Conservation (phyloP, 305 asterid genomes). For the Fraxinus sp. region DNA sequence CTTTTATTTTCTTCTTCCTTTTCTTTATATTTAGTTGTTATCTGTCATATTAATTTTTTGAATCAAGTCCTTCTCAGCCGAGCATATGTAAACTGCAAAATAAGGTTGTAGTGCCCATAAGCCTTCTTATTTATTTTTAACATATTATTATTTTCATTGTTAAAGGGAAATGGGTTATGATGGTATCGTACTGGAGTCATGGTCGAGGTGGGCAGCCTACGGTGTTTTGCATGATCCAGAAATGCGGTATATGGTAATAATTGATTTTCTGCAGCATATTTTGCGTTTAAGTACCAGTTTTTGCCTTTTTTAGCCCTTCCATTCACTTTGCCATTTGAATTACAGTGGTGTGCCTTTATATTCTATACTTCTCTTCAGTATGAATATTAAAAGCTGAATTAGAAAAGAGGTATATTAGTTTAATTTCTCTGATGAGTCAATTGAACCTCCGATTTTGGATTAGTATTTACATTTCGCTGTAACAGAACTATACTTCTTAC, state of each 20-base stretch:
- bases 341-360: not conserved
- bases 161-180: constrained; percentile 87
- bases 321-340: not conserved
- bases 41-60: not conserved
- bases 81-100: not conserved
- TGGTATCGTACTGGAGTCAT: constrained; percentile 97
- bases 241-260: constrained; percentile 59
- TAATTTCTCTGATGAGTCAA: not conserved
- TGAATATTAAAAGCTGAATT: not conserved
- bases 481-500: not conserved
- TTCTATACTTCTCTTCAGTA: not conserved
- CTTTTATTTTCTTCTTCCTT: constrained; percentile 21
- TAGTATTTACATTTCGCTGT: not conserved
- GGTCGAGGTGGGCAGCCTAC: constrained; percentile 97
- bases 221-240: constrained; percentile 86
- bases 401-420: not conserved
- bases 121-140: not conserved
- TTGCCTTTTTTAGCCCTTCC: not conserved
- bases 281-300: not conserved
- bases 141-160: constrained; percentile 17
- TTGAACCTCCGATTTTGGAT: not conserved
- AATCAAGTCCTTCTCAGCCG: not conserved
- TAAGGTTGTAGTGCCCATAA: not conserved
- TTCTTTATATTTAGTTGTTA: constrained; percentile 10
- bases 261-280: constrained; percentile 5